A percentile compares a stretch with the other conserved stretches of the same genome.
These are phyloP conservation scores for Alternaria sp. DNA, from an alignment of 2,329 filamentous ascomycete genomes.

Conservation along the genomic window DNA sequence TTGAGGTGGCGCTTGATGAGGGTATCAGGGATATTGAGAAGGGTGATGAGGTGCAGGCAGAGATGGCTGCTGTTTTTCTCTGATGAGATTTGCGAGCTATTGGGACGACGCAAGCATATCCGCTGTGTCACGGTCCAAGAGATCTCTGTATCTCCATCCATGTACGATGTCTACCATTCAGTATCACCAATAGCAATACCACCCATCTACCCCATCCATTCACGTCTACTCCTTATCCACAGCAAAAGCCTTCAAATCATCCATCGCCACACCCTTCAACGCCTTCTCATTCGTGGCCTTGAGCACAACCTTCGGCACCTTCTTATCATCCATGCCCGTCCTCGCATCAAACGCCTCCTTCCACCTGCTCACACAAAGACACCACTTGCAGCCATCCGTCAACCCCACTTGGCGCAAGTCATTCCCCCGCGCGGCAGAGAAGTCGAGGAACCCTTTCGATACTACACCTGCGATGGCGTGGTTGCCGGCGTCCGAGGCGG, in stretches of 20 bases:
- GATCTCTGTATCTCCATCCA: too few species aligned
- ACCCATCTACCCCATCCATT: background rate
- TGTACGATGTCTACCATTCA: background rate
- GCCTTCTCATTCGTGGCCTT: slow-evolving; percentile 62
- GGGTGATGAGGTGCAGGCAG: background rate
- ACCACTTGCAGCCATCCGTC: slow-evolving; percentile 67
- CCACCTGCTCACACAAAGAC: slow-evolving; percentile 66
- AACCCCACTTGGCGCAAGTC: slow-evolving; percentile 63
- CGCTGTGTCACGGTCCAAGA: background rate
- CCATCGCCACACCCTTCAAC: slow-evolving; percentile 55
- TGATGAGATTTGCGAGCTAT: background rate
- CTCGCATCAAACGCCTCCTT: slow-evolving; percentile 65
- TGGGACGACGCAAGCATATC: background rate
- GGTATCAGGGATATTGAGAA: background rate
- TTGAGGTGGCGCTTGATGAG: background rate
- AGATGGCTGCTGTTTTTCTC: background rate
- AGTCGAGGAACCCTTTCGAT: slow-evolving; percentile 67
- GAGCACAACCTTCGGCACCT: slow-evolving; percentile 58
- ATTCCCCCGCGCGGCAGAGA: slow-evolving; percentile 64
- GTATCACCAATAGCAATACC: too few species aligned
- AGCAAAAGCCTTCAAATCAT: slow-evolving; percentile 59
- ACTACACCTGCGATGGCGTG: slow-evolving; percentile 65
- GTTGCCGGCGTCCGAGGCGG: slow-evolving; percentile 62
- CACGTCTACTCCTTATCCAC: slow-evolving; percentile 42
- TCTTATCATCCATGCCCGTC: slow-evolving; percentile 53